Percentiles rank a stretch among this genome's conserved stretches.
phyloP scores from a whole-genome alignment of 164 flowering plant genomes.

The Pachysandra terminalis region DNA sequence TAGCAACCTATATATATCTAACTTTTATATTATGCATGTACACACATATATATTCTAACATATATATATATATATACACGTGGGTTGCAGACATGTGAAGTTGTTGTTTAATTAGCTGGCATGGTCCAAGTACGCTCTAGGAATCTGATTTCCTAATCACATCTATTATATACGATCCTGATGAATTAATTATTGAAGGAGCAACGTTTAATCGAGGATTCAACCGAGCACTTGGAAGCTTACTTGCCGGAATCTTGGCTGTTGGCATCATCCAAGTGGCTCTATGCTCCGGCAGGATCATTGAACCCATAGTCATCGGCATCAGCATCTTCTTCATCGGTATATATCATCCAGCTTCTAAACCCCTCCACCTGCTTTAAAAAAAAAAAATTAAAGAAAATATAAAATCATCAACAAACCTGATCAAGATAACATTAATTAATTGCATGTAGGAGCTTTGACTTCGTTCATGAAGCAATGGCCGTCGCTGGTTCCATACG shows the following conservation, averaged over 20 bases:
- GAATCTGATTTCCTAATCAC: not conserved
- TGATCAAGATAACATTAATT: too few relatives aligned
- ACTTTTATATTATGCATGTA: too few relatives aligned
- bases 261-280: constrained; percentile 54
- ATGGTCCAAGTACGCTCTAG: too few relatives aligned
- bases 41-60: too few relatives aligned
- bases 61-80: too few relatives aligned
- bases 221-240: constrained; percentile 85
- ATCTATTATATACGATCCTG: not conserved
- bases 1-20: too few relatives aligned
- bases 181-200: constrained; percentile 44
- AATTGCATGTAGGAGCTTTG: constrained; percentile 41
- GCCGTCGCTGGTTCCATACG: constrained; percentile 77
- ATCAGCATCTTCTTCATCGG: constrained; percentile 73
- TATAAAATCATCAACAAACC: too few relatives aligned
- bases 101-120: too few relatives aligned
- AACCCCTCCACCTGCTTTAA: too few relatives aligned
- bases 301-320: constrained; percentile 66
- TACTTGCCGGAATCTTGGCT: constrained; percentile 74
- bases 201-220: constrained; percentile 79
- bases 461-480: constrained; percentile 77
- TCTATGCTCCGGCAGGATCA: constrained; percentile 36
- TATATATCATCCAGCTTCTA: constrained; percentile 9
- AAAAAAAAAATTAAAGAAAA: too few relatives aligned
- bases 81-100: too few relatives aligned